Percentiles rank a stretch among this genome's conserved stretches.
Conservation (phyloP, 2,329 filamentous ascomycete species). For the Epichloe gansuensis region DNA sequence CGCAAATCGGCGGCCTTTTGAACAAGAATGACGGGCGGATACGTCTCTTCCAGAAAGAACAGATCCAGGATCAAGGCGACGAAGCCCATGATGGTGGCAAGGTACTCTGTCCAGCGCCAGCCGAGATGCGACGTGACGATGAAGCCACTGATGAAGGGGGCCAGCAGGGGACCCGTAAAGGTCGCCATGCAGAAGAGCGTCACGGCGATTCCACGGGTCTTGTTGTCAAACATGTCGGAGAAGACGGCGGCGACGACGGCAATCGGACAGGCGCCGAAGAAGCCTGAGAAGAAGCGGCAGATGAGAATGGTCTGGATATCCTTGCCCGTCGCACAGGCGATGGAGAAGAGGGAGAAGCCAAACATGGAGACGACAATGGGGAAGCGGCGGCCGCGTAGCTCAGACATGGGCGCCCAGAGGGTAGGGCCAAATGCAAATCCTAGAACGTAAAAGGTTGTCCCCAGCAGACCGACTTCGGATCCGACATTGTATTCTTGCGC, state of each 20-base stretch:
- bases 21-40: constrained; percentile 53
- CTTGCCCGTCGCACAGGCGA: constrained; percentile 51
- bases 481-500: constrained; percentile 47
- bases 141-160: constrained; percentile 57
- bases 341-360: constrained; percentile 56
- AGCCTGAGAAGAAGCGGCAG: constrained; percentile 60
- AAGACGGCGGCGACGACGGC: constrained; percentile 60
- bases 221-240: constrained; percentile 58
- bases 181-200: constrained; percentile 35
- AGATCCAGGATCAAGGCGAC: constrained; percentile 45
- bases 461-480: constrained; percentile 48
- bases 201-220: constrained; percentile 39
- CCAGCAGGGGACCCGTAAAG: constrained; percentile 54
- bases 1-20: constrained; percentile 48
- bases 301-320: constrained; percentile 58
- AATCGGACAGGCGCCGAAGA: constrained; percentile 56
- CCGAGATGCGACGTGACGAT: constrained; percentile 49
- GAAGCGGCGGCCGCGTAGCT: constrained; percentile 54
- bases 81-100: constrained; percentile 50
- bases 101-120: constrained; percentile 64
- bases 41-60: constrained; percentile 55
- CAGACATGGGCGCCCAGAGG: constrained; percentile 61
- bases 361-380: constrained; percentile 50
- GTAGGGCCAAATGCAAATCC: constrained; percentile 60
- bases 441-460: constrained; percentile 57